A percentile compares a stretch with the other conserved stretches of the same genome.
These are phyloP conservation scores for Plasmodium berghei DNA, from an alignment of 169 alveolate genomes.

Conservation along the genomic window DNA sequence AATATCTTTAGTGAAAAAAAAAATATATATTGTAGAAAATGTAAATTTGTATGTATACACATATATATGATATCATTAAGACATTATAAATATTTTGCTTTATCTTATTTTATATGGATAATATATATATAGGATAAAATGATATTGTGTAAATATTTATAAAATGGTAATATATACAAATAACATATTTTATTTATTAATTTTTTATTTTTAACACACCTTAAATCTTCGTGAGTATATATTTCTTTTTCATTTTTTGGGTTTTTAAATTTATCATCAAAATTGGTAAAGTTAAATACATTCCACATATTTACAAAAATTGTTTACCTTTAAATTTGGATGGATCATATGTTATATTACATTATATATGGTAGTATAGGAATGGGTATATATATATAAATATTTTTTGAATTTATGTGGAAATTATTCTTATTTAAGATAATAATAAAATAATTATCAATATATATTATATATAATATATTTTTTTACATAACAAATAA, in stretches of 20 bases:
- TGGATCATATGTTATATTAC: too few species aligned
- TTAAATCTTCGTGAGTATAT: conserved; percentile 66
- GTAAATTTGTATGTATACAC: neutral
- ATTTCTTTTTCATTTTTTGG: conserved; percentile 60
- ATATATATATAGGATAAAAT: neutral
- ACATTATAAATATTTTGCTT: too few species aligned
- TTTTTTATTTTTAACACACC: conserved; percentile 14
- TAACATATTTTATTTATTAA: neutral
- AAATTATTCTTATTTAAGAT: too few species aligned
- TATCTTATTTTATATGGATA: too few species aligned
- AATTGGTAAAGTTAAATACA: conserved; percentile 45
- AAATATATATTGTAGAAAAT: neutral
- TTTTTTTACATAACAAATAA: too few species aligned
- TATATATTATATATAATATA: too few species aligned
- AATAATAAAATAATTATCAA: too few species aligned
- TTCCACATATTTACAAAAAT: conserved; percentile 62
- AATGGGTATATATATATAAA: too few species aligned
- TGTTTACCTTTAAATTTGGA: too few species aligned
- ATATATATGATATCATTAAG: neutral
- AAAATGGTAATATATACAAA: neutral
- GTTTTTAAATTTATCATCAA: conserved; percentile 63
- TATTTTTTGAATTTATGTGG: too few species aligned
- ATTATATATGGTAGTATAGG: too few species aligned
- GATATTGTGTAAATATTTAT: neutral
- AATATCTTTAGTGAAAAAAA: conserved; percentile 8